Conservation (phyloP, 2,329 filamentous ascomycete genomes). For the Gnomoniopsis sp. region DNA sequence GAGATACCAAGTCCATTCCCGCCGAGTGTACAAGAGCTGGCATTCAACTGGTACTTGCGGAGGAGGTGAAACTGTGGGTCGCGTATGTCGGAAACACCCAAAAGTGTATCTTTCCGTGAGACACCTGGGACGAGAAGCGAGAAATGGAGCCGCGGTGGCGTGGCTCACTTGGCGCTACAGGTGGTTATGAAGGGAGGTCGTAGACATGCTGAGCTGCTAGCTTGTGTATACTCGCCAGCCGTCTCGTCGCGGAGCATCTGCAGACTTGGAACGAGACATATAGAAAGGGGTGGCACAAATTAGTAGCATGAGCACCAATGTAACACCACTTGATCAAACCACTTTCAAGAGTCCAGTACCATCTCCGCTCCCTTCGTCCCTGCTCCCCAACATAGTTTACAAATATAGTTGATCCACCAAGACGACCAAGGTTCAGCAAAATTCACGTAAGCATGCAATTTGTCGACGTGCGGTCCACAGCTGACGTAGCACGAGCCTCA, state of each 20-base stretch:
- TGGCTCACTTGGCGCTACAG: background rate
- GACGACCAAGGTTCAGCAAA: too few species aligned
- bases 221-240: constrained; percentile 7
- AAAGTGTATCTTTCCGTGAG: too few species aligned
- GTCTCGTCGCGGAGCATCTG: background rate
- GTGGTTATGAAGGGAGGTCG: background rate
- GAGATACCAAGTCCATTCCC: constrained; percentile 84
- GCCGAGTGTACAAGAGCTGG: constrained; percentile 68
- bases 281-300: background rate
- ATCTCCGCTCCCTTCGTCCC: background rate
- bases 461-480: background rate
- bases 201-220: background rate
- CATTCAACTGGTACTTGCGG: constrained; percentile 91
- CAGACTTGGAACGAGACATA: constrained; percentile 1
- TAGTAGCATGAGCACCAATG: constrained; percentile 3
- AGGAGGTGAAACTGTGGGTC: constrained; percentile 57
- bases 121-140: background rate
- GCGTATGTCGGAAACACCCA: background rate
- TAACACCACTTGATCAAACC: constrained; percentile 7
- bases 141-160: background rate
- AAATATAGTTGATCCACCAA: too few species aligned
- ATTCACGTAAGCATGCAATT: background rate
- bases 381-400: too few species aligned
- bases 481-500: background rate
- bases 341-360: background rate